Evolutionary conservation across 2,329 filamentous ascomycete species (phyloP), one percentile per base, ranked within the genome.

Genomic region (Pyricularia sp.): DNA sequence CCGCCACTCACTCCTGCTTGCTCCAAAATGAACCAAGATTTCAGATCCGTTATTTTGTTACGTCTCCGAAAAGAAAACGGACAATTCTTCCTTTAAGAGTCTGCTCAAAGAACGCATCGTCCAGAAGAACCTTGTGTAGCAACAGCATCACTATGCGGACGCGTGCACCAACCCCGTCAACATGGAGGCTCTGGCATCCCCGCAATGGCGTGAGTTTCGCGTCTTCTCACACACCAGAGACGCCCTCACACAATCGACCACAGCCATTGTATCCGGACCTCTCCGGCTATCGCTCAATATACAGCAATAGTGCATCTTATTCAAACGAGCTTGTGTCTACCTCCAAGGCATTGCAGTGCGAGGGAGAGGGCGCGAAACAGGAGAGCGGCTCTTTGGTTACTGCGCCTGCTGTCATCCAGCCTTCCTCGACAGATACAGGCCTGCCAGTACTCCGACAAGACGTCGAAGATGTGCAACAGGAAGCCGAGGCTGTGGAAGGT

Each of bases 121-220:
- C 55, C 30, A 30, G 12, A 12, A 59, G 24, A 28, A 24, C 24
- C 5, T 28, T 28, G 55, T 59, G 13, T 13, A 59, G 10, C 26
- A 28, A 6, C 55, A 28, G 24, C 55, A 28, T 26, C 61, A 24
- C 62, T 24, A 63, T 63, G 62, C 55, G 55, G 16, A 24, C 62
- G 63, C 35, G 59, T 28, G n/a, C 49, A 19, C 31, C 55, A 24
- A n/a, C 22, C 5, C 33, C 66, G 10, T n/a, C 66, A 4, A 66
- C 66, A 40, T 69, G 68, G 61, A 72, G 71, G 62, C 68, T 73
- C 31, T 79, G 78, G 78, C 72, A 73, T 64, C 72, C 73, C 4
- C 71, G 68, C n/a, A 70, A 73, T 64, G 76, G 76, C 49, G 74
- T 79, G 64, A 62, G 40, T 16, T 65, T 62, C 44, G 30, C 28